Percentiles rank a stretch among this genome's conserved stretches.
These are phyloP conservation scores for Dioszegia hungarica DNA, from an alignment of 768 basidiomycete species.

Conservation along the genomic window DNA sequence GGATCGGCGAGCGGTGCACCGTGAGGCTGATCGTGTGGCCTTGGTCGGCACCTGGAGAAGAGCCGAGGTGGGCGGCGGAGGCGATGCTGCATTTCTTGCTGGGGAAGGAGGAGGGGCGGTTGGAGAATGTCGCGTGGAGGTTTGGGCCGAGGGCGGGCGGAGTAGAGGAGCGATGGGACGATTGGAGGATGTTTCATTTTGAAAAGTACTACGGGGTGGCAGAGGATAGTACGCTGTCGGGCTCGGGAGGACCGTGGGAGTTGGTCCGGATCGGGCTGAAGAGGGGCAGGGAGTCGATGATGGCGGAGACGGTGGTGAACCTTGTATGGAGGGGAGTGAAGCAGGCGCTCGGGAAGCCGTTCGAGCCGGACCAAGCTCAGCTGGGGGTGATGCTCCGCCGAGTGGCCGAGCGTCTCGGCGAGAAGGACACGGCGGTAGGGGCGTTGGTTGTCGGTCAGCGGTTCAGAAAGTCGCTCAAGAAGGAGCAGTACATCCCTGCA, in stretches of 20 bases:
- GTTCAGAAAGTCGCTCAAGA: neutral
- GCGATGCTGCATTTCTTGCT: neutral
- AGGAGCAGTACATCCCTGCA: neutral
- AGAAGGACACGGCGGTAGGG: neutral
- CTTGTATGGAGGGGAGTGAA: neutral
- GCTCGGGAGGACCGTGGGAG: neutral
- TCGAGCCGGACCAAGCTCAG: neutral
- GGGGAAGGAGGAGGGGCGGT: neutral
- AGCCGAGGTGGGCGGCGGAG: neutral
- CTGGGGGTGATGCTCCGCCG: neutral
- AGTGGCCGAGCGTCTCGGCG: neutral
- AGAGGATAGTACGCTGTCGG: neutral
- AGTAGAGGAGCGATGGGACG: neutral
- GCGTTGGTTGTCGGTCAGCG: neutral
- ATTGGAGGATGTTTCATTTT: neutral
- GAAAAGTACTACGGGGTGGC: neutral
- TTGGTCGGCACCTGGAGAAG: neutral
- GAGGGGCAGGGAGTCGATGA: neutral
- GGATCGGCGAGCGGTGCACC: neutral
- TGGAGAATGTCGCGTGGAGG: conserved; percentile 1
- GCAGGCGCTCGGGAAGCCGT: neutral
- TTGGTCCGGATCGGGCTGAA: neutral
- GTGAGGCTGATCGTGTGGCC: neutral
- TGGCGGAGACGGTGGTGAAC: neutral
- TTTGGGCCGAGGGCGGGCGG: neutral